Conservation (phyloP, 2,329 filamentous ascomycete genomes). For the Lasiodiplodia hormozganensis region DNA sequence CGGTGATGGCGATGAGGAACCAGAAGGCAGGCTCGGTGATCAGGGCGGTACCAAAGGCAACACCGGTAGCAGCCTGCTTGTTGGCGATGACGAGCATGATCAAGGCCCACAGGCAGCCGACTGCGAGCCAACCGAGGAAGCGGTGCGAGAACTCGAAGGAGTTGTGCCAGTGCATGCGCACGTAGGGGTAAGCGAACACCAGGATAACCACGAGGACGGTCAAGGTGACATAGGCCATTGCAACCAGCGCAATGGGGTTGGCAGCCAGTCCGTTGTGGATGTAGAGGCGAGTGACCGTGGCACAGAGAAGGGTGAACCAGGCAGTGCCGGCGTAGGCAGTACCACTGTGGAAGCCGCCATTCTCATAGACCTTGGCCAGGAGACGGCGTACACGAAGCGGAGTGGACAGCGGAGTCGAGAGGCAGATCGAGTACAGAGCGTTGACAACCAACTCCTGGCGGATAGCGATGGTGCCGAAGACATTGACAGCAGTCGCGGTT, state of each 20-base stretch:
- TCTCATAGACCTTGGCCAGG: slow-evolving; percentile 41
- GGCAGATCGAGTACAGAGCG: slow-evolving; percentile 39
- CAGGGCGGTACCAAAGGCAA: slow-evolving; percentile 49
- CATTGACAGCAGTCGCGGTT: slow-evolving; percentile 44
- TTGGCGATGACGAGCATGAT: slow-evolving; percentile 30
- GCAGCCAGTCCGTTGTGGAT: slow-evolving; percentile 24
- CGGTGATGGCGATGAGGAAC: slow-evolving; percentile 70
- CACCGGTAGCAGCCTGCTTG: slow-evolving; percentile 35
- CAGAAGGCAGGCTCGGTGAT: slow-evolving; percentile 66
- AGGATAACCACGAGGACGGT: slow-evolving; percentile 37
- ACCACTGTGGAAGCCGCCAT: slow-evolving; percentile 46
- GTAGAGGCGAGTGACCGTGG: slow-evolving; percentile 40
- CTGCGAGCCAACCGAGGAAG: slow-evolving; percentile 42
- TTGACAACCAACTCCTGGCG: slow-evolving; percentile 45
- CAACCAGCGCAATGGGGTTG: slow-evolving; percentile 32
- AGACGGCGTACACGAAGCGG: slow-evolving; percentile 37
- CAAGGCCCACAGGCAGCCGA: slow-evolving; percentile 43
- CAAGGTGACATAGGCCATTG: slow-evolving; percentile 36
- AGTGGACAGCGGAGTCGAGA: slow-evolving; percentile 39
- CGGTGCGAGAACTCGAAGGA: slow-evolving; percentile 45
- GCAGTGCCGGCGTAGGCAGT: slow-evolving; percentile 40
- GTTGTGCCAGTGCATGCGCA: slow-evolving; percentile 40
- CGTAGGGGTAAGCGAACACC: slow-evolving; percentile 36
- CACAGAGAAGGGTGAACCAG: slow-evolving; percentile 54
- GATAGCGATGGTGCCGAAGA: slow-evolving; percentile 39